These are phyloP conservation scores for Chenopodium album DNA, from an alignment of 148 eudicot species.

Conservation along the genomic window DNA sequence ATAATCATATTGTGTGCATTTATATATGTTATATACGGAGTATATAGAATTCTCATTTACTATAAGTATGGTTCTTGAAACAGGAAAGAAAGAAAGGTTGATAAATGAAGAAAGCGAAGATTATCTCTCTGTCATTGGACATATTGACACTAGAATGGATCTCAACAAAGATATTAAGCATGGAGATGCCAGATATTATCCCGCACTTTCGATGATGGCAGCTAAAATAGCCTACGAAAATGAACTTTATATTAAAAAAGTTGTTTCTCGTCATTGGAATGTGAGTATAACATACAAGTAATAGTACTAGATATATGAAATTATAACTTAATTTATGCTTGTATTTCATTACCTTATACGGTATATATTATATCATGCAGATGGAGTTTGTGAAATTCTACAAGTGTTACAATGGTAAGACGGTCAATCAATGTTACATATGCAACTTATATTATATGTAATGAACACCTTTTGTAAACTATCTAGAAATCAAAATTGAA, in stretches of 20 bases:
- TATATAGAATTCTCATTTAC: no score
- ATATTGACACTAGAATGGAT: constrained; percentile 43
- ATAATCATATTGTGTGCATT: no score
- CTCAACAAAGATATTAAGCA: constrained; percentile 39
- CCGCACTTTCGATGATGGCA: constrained; percentile 62
- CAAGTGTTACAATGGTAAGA: constrained; percentile 65
- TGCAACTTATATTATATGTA: no score
- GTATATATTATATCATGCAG: constrained; percentile 33
- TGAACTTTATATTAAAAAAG: constrained; percentile 24
- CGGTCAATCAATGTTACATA: neutral
- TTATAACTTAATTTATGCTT: no score
- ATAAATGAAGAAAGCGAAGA: neutral
- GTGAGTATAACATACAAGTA: constrained; percentile 13
- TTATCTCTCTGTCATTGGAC: constrained; percentile 31
- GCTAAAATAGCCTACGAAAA: constrained; percentile 72
- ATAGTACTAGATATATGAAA: no score
- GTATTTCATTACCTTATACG: no score
- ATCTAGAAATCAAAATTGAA: no score
- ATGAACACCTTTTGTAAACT: no score
- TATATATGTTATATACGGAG: no score
- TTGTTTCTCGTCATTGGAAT: constrained; percentile 53
- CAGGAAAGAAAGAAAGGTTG: constrained; percentile 14
- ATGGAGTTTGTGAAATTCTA: constrained; percentile 64
- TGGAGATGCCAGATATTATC: constrained; percentile 47
- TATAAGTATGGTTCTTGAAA: neutral